These are phyloP conservation scores for Eucalyptus pauciflora DNA, from an alignment of 345 rosid genomes.

Conservation along the genomic window DNA sequence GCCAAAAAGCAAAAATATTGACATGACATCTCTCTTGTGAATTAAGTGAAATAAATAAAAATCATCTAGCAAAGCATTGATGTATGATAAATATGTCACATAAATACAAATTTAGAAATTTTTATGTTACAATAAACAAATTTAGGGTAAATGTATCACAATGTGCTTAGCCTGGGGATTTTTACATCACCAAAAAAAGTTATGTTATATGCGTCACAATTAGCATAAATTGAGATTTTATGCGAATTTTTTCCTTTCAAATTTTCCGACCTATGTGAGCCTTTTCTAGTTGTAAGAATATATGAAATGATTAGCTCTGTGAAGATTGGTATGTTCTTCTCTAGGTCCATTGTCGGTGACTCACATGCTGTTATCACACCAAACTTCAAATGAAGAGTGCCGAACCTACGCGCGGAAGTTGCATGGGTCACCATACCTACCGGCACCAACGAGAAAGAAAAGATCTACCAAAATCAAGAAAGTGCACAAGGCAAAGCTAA, in stretches of 20 bases:
- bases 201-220: too few relatives aligned
- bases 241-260: not conserved
- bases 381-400: not conserved
- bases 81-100: rapidly evolving
- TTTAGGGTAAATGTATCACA: rapidly evolving
- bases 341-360: not conserved
- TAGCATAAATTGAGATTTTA: not conserved
- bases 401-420: not conserved
- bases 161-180: not conserved
- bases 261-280: not conserved
- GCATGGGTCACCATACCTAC: not conserved
- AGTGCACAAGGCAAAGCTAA: not conserved
- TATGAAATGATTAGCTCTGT: not conserved
- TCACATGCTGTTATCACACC: not conserved
- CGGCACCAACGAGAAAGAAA: not conserved
- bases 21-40: not conserved
- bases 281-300: not conserved
- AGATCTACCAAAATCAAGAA: not conserved
- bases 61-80: not conserved
- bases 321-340: not conserved
- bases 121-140: too few relatives aligned
- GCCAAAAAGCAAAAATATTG: rapidly evolving
- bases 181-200: too few relatives aligned
- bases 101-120: too few relatives aligned
- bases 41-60: too few relatives aligned